Evolutionary conservation across 2,329 filamentous ascomycete species (phyloP).

Genomic region (Fusarium buxicola): DNA sequence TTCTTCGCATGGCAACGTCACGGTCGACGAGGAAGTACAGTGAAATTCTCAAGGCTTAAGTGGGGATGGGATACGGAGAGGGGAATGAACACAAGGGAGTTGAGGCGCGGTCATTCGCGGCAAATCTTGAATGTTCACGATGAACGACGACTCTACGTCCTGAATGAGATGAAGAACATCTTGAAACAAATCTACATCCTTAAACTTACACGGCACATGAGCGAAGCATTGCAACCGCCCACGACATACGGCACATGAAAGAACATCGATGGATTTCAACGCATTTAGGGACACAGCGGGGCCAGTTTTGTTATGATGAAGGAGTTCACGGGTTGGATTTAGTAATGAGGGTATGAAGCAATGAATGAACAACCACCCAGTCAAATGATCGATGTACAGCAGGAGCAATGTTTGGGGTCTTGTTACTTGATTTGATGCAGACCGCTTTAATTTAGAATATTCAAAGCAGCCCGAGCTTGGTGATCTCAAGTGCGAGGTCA

Average conservation of each 20-base stretch:
- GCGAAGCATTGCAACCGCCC: too few relatives aligned
- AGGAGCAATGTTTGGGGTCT: not conserved
- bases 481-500: too few relatives aligned
- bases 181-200: not conserved
- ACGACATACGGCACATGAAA: not conserved
- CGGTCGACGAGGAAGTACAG: constrained; percentile 52
- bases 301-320: not conserved
- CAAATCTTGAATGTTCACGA: too few relatives aligned
- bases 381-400: not conserved
- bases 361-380: not conserved
- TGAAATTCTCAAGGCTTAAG: too few relatives aligned
- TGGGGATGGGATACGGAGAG: too few relatives aligned
- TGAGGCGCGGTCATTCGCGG: too few relatives aligned
- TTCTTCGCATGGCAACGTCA: constrained; percentile 57
- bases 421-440: not conserved
- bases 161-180: not conserved
- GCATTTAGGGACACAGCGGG: constrained; percentile 7
- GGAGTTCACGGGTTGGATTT: not conserved
- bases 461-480: too few relatives aligned
- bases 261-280: not conserved
- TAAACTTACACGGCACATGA: too few relatives aligned
- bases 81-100: not conserved
- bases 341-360: not conserved
- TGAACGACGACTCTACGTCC: not conserved
- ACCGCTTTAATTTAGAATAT: not conserved